Evolutionary conservation across 1,284 basidiomycete species (phyloP).

Genomic region (Erythrobasidium hasegawianum): DNA sequence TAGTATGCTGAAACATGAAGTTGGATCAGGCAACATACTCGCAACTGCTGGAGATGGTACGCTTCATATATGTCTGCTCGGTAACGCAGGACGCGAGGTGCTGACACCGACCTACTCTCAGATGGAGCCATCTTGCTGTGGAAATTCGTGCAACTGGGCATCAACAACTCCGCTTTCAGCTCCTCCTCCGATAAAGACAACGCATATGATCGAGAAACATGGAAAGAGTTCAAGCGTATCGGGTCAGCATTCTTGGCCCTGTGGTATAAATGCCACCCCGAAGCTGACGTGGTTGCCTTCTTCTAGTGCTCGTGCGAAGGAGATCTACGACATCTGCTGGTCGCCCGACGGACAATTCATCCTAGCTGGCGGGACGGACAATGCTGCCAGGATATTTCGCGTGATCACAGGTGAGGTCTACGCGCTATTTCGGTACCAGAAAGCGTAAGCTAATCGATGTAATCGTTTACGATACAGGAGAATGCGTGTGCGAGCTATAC

Average conservation of each 20-base stretch:
- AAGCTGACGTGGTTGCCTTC: background rate
- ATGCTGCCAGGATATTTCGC: slow-evolving; percentile 80
- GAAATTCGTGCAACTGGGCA: slow-evolving; percentile 51
- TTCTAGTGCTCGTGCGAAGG: slow-evolving; percentile 57
- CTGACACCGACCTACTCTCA: slow-evolving; percentile 50
- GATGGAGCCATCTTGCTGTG: slow-evolving; percentile 72
- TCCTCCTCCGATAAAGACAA: slow-evolving; percentile 59
- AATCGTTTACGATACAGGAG: too few relatives aligned
- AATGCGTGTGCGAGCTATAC: slow-evolving; percentile 74
- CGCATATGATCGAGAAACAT: slow-evolving; percentile 87
- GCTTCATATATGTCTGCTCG: too few relatives aligned
- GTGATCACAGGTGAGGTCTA: too few relatives aligned
- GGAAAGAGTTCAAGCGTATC: slow-evolving; percentile 86
- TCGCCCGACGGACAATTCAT: slow-evolving; percentile 83
- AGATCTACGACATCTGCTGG: slow-evolving; percentile 97
- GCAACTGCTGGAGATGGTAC: slow-evolving; percentile 91
- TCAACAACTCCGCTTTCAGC: slow-evolving; percentile 61
- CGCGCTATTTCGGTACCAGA: too few relatives aligned
- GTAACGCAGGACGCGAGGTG: too few relatives aligned
- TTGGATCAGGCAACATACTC: slow-evolving; percentile 68
- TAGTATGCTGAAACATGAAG: slow-evolving; percentile 1
- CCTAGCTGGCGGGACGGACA: slow-evolving; percentile 92
- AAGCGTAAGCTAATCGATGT: too few relatives aligned
- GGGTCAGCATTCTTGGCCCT: slow-evolving; percentile 55
- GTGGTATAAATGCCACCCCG: too few relatives aligned